Conservation (phyloP, 139 green algal species). For the Tetraselmis striata region DNA sequence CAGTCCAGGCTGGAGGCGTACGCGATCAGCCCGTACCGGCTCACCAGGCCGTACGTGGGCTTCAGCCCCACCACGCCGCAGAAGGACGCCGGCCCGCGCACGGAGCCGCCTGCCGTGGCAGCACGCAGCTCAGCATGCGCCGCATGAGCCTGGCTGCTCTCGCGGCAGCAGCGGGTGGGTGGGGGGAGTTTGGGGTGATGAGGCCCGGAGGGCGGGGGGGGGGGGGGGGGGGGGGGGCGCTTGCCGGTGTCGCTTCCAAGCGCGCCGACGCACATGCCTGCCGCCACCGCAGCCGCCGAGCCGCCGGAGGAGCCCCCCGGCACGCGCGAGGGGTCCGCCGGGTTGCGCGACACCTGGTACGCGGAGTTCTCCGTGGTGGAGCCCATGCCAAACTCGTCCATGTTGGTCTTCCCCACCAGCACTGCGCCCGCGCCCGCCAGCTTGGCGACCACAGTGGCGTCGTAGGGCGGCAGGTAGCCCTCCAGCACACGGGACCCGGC, state of each 20-base stretch:
- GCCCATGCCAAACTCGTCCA: constrained; percentile 98
- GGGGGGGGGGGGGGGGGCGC: too few relatives aligned
- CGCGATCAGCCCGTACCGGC: constrained; percentile 83
- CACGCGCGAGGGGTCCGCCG: constrained; percentile 70
- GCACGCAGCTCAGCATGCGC: too few relatives aligned
- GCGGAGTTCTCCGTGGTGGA: constrained; percentile 83
- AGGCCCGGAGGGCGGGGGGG: too few relatives aligned
- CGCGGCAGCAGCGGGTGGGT: neutral
- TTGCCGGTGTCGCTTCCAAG: constrained; percentile 88
- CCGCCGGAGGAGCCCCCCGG: constrained; percentile 92
- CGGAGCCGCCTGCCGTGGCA: constrained; percentile 78
- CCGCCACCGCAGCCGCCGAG: constrained; percentile 87
- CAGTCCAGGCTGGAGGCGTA: constrained; percentile 91
- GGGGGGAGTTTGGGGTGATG: neutral
- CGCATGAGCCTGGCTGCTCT: too few relatives aligned
- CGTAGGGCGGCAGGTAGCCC: constrained; percentile 59
- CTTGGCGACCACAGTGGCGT: constrained; percentile 64
- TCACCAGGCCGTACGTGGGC: constrained; percentile 91
- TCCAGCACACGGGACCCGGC: constrained; percentile 73
- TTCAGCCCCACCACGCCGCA: constrained; percentile 96
- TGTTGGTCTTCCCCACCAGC: constrained; percentile 94
- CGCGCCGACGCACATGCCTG: constrained; percentile 54
- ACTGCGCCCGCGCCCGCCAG: constrained; percentile 72
- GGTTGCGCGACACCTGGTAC: constrained; percentile 74
- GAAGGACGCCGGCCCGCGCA: constrained; percentile 91